A percentile compares a stretch with the other conserved stretches of the same genome.
These are phyloP conservation scores for Phylloporus sp. DNA, from an alignment of 768 basidiomycete species.

Conservation along the genomic window DNA sequence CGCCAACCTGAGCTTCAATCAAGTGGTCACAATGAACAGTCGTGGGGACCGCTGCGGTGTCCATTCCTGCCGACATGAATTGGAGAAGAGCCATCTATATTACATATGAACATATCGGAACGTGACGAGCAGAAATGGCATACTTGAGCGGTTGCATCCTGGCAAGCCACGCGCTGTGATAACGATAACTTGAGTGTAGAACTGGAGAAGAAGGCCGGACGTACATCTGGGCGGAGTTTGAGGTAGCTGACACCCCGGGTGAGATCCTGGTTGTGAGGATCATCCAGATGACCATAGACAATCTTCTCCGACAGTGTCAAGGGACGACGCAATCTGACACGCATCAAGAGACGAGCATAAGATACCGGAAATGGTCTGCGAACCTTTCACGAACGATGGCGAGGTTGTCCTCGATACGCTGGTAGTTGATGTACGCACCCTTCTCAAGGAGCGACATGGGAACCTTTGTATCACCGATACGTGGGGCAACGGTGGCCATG, in stretches of 20 bases:
- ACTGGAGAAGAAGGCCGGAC: conserved; percentile 29
- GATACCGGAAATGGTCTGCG: conserved; percentile 24
- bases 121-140: conserved; percentile 20
- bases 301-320: conserved; percentile 96
- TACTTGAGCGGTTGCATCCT: conserved; percentile 88
- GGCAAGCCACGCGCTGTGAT: conserved; percentile 77
- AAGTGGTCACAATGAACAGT: conserved; percentile 99
- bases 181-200: conserved; percentile 4
- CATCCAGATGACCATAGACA: conserved; percentile 96
- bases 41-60: conserved; percentile 94
- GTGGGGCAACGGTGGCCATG: conserved; percentile 76
- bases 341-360: not conserved
- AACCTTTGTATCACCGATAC: conserved; percentile 89
- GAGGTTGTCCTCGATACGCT: conserved; percentile 97
- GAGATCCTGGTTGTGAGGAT: conserved; percentile 88
- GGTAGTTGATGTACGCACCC: conserved; percentile 86
- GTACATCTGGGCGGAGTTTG: conserved; percentile 94
- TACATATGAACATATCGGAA: conserved; percentile 24
- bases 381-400: conserved; percentile 85
- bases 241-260: conserved; percentile 91
- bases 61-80: conserved; percentile 99
- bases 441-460: conserved; percentile 85
- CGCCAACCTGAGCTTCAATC: conserved; percentile 95
- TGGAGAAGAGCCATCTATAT: conserved; percentile 96
- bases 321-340: conserved; percentile 81